A percentile compares a stretch with the other conserved stretches of the same genome.
phyloP scores from a whole-genome alignment of 1,284 basidiomycete genomes.

The Ustilago xerochloae region DNA sequence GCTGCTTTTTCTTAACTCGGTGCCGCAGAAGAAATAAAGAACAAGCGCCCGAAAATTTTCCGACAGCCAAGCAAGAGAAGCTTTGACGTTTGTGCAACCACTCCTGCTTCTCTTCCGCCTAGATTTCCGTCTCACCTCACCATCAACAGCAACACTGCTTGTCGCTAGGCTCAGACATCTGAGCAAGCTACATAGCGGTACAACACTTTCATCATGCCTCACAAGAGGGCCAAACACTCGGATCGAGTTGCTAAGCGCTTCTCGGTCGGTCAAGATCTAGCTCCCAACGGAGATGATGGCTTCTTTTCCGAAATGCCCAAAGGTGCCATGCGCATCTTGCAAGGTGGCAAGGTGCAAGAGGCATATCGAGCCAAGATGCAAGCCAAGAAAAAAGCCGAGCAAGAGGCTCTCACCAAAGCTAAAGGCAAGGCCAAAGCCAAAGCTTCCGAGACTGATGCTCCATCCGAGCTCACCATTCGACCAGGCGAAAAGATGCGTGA shows the following conservation, averaged over 20 bases:
- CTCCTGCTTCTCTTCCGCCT: neutral
- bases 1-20: neutral
- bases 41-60: constrained; percentile 3
- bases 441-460: constrained; percentile 3
- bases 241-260: constrained; percentile 51
- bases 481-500: constrained; percentile 61
- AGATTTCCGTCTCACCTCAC: constrained; percentile 16
- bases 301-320: constrained; percentile 57
- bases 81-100: neutral
- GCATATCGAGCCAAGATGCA: constrained; percentile 40
- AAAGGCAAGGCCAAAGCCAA: constrained; percentile 40
- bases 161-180: neutral
- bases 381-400: constrained; percentile 31
- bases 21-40: constrained; percentile 11
- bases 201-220: constrained; percentile 46
- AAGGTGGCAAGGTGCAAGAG: constrained; percentile 52
- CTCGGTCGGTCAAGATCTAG: constrained; percentile 43
- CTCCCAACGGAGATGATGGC: constrained; percentile 38
- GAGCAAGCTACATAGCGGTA: neutral
- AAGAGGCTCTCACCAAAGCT: constrained; percentile 25
- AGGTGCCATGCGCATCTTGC: constrained; percentile 56
- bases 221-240: constrained; percentile 60
- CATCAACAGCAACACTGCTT: neutral
- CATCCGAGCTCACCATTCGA: constrained; percentile 51
- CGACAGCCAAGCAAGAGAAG: neutral